Evolutionary conservation across 371 early-diverging fungal genomes (phyloP), one percentile per base, ranked within the genome.

Genomic region (Syncephalastrum monosporum): DNA sequence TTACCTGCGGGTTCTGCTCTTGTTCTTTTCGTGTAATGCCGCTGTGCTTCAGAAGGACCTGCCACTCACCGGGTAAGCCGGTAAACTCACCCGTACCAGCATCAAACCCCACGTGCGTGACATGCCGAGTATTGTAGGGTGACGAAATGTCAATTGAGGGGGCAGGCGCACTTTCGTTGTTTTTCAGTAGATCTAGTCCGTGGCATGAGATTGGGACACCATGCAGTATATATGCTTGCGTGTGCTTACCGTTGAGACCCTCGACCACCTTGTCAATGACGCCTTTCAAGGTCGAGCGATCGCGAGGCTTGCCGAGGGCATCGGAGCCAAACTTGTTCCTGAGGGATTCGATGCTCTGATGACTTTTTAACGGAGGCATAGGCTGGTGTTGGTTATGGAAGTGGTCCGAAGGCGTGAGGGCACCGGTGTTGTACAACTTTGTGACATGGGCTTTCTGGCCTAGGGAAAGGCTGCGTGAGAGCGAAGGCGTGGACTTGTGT

Each of bases 1-100:
- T 29, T 78, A 80, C 90, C 69, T 95, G 94, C 23, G 97, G 97
- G 66, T 98, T 88, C 17, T 91, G 90, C 64, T 89, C 84, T 72
- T 96, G 96, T 59, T 98, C 96, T 69, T 92, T 90, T 71, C 92
- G 90, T 44, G 96, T 86, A 64, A 98, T 97, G 41, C 97, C 97
- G 38, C 96, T 90, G 59, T 92, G 89, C 59, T 86, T 82, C 16
- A 98, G 79, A 63, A 98, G 74, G 29, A 82, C 74, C 50, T 92
- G 88, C 98, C 98, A 98, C 67, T 94, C 93, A 55, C 87, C 84
- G 19, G 98, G 97, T 55, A 98, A 71, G 7, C 98, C 98, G 41
- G 92, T 91, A 59, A 93, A 94, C 69, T 92, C 93, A 56, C 94
- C 94, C 21, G 95, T 92, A 47, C 92, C 83, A 25, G 88, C 74